These are phyloP conservation scores for Ophiocordyceps camponoti-saundersi DNA, from an alignment of 2,329 filamentous ascomycete species.

Conservation along the genomic window DNA sequence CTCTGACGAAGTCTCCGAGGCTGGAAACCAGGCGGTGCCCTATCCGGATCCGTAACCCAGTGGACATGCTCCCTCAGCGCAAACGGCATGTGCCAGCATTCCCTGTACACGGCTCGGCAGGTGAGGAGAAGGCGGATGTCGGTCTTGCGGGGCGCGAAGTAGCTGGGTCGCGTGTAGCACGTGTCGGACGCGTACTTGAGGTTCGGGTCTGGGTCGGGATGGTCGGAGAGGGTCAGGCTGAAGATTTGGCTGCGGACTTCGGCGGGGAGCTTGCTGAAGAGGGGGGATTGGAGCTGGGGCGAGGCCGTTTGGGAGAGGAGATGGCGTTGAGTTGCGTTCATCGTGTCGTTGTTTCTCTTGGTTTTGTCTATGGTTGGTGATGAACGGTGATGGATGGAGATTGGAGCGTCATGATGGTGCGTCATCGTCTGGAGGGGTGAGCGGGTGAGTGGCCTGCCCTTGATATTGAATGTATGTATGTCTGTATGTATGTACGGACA, in stretches of 20 bases:
- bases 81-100: slow-evolving; percentile 25
- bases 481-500: too few species aligned
- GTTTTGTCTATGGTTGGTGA: too few species aligned
- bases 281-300: slow-evolving; percentile 6
- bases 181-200: slow-evolving; percentile 12
- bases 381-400: too few species aligned
- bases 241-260: slow-evolving; percentile 34
- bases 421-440: too few species aligned
- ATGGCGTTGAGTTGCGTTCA: too few species aligned
- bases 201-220: slow-evolving; percentile 13
- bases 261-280: slow-evolving; percentile 23
- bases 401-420: too few species aligned
- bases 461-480: too few species aligned
- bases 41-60: slow-evolving; percentile 15
- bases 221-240: slow-evolving; percentile 18
- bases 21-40: slow-evolving; percentile 12
- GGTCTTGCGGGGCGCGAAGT: slow-evolving; percentile 17
- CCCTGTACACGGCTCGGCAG: slow-evolving; percentile 23
- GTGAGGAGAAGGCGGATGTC: slow-evolving; percentile 21
- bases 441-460: too few species aligned
- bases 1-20: too few species aligned
- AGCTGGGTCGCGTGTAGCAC: slow-evolving; percentile 22
- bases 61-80: slow-evolving; percentile 19
- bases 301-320: background rate
- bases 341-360: too few species aligned